Base-by-base conservation (phyloP, 2,329 filamentous ascomycete species). In the Cordyceps militaris region DNA sequence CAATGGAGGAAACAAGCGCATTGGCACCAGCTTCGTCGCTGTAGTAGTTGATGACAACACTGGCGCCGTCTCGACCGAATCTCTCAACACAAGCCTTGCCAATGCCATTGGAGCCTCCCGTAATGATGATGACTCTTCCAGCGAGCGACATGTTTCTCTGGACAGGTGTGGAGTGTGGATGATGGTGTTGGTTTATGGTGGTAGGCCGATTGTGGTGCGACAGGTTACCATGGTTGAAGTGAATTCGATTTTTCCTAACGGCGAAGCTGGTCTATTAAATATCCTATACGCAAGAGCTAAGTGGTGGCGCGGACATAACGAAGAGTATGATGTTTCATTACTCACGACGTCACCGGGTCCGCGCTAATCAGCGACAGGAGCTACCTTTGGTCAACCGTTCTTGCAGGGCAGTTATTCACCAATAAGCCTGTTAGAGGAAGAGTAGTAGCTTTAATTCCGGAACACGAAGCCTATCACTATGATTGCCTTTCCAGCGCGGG, bases 11-110 rank as follows among this genome's bases (percentile, higher is more conserved):
- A 34, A 85, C 75, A 0, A 85, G 66, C 26, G 66, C 66, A 8
- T 71, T 69, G 6, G 80, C 72, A 1, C 83, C 80, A 0, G 76
- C 70, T 3, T 66, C 62, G 34, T 81, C 75, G 46, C 44, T 61
- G 50, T 60, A 56, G 70, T 85, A 86, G 69, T 84, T 85, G 64
- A 86, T 73, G 53, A 85, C 72, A 51, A 86, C 77, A 62, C 73
- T 79, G 65, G 78, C 79, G 38, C 83, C 83, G 56, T 79, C 76
- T 60, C 73, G 71, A 66, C 79, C 79, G 53, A 84, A 77, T 58
- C 79, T 77, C 57, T 82, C 74, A 63, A 80, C 80, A 57, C 78
- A 79, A 57, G 82, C 80, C 54, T 76, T 73, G 26, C 82, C 83
- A 62, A 86, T 86, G 58, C 83, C 83, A 61, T 81, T 81, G 53